phyloP scores from a whole-genome alignment of 2,329 filamentous ascomycete species.

The Neofusicoccum cordaticola region DNA sequence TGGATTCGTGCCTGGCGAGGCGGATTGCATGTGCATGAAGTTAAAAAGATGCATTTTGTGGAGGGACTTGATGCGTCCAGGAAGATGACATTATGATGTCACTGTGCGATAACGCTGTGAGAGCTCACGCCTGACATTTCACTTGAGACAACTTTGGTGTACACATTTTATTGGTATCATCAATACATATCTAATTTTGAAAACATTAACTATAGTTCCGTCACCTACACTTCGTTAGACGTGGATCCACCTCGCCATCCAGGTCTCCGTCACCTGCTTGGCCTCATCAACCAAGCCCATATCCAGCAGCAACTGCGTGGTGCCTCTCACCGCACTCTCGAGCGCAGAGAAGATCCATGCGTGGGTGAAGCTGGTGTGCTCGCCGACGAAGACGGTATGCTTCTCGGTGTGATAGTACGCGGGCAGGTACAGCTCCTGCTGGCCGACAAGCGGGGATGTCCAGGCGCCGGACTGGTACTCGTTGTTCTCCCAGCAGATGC shows the following conservation, averaged over 20 bases:
- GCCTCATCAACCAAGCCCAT: slow-evolving; percentile 69
- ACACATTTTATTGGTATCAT: not conserved
- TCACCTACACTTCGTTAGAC: slow-evolving; percentile 28
- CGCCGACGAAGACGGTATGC: slow-evolving; percentile 64
- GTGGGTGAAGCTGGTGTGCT: slow-evolving; percentile 70
- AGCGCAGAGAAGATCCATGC: slow-evolving; percentile 68
- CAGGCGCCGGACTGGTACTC: slow-evolving; percentile 62
- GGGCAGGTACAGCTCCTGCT: slow-evolving; percentile 68
- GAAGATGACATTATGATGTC: too few species aligned
- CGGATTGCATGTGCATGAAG: too few species aligned
- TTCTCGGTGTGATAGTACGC: slow-evolving; percentile 70
- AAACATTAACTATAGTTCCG: not conserved
- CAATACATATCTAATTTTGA: not conserved
- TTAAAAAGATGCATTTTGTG: too few species aligned
- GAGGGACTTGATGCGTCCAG: too few species aligned
- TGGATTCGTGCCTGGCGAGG: too few species aligned
- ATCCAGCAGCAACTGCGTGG: slow-evolving; percentile 61
- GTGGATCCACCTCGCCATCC: slow-evolving; percentile 68
- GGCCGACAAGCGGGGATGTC: slow-evolving; percentile 59
- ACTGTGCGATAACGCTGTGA: too few species aligned
- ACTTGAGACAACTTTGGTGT: too few species aligned
- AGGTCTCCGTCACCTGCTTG: slow-evolving; percentile 60
- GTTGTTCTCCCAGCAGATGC: slow-evolving; percentile 65
- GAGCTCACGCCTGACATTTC: too few species aligned
- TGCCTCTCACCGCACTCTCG: slow-evolving; percentile 65